Percentiles rank a stretch among this genome's conserved stretches.
phyloP scores from a whole-genome alignment of 1,139 yeast species.

The Kluyveromyces sp. region DNA sequence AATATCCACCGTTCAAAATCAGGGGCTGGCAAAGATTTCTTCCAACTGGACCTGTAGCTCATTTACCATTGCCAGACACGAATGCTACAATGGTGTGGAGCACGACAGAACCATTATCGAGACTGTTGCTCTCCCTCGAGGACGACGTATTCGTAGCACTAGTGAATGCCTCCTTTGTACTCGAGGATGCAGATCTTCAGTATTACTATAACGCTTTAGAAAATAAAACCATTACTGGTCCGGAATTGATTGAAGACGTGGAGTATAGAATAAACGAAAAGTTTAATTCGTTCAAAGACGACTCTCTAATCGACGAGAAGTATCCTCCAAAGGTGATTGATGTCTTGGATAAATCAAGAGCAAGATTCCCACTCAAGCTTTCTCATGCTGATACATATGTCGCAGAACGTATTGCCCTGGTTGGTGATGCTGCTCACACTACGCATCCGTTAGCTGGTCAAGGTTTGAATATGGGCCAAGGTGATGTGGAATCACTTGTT shows the following conservation, averaged over 20 bases:
- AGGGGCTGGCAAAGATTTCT: slow-evolving; percentile 91
- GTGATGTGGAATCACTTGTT: slow-evolving; percentile 71
- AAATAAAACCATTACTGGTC: slow-evolving; percentile 31
- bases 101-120: slow-evolving; percentile 68
- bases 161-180: slow-evolving; percentile 78
- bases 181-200: slow-evolving; percentile 70
- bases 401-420: slow-evolving; percentile 74
- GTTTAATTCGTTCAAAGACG: slow-evolving; percentile 34
- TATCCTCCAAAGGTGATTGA: slow-evolving; percentile 60
- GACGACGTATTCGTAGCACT: slow-evolving; percentile 59
- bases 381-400: slow-evolving; percentile 89
- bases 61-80: slow-evolving; percentile 79
- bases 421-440: slow-evolving; percentile 98
- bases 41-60: slow-evolving; percentile 88
- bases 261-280: slow-evolving; percentile 59
- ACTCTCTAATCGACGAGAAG: slow-evolving; percentile 42
- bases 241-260: slow-evolving; percentile 56
- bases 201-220: slow-evolving; percentile 58
- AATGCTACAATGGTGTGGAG: slow-evolving; percentile 93
- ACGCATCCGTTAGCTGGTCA: slow-evolving; percentile 98
- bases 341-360: slow-evolving; percentile 61
- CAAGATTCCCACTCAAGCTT: slow-evolving; percentile 80
- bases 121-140: slow-evolving; percentile 48
- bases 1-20: slow-evolving; percentile 61
- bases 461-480: slow-evolving; percentile 97